These are phyloP conservation scores for Lyophyllum decastes DNA, from an alignment of 768 basidiomycete genomes.

Conservation along the genomic window DNA sequence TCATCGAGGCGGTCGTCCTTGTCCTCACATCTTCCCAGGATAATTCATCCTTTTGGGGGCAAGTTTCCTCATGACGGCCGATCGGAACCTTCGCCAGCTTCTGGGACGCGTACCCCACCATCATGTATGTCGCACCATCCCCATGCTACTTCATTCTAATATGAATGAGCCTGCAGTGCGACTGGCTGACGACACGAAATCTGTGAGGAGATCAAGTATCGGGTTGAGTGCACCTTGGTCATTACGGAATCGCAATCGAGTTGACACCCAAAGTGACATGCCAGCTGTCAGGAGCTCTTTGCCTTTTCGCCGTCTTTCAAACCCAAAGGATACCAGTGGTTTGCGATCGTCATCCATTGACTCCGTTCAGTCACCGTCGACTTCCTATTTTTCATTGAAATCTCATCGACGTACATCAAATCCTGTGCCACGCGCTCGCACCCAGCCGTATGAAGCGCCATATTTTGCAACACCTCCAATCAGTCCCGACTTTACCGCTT, in stretches of 20 bases:
- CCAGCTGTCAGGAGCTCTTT: not conserved
- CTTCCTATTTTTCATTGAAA: slow-evolving; percentile 29
- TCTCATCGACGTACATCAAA: slow-evolving; percentile 29
- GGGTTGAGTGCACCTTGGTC: slow-evolving; percentile 13
- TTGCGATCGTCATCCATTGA: slow-evolving; percentile 13
- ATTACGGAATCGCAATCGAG: slow-evolving; percentile 9
- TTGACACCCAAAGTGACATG: not conserved
- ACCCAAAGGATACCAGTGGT: slow-evolving; percentile 15
- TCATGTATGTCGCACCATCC: not conserved
- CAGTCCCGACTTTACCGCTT: slow-evolving; percentile 18
- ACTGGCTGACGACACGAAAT: not conserved
- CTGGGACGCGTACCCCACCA: not conserved
- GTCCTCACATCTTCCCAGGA: slow-evolving; percentile 16
- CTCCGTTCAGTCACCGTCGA: slow-evolving; percentile 14
- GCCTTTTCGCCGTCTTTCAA: slow-evolving; percentile 24
- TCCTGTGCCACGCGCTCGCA: slow-evolving; percentile 33
- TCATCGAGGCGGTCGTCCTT: slow-evolving; percentile 22
- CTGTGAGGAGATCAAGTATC: slow-evolving; percentile 3
- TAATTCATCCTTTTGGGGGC: slow-evolving; percentile 13
- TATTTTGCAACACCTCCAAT: slow-evolving; percentile 45
- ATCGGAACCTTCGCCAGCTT: slow-evolving; percentile 1
- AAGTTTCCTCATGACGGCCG: slow-evolving; percentile 10
- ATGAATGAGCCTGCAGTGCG: not conserved
- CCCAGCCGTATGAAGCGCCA: slow-evolving; percentile 44
- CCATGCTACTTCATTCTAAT: not conserved